Conservation (phyloP, 257 asterid genomes). For the Solanum bulbocastanum region DNA sequence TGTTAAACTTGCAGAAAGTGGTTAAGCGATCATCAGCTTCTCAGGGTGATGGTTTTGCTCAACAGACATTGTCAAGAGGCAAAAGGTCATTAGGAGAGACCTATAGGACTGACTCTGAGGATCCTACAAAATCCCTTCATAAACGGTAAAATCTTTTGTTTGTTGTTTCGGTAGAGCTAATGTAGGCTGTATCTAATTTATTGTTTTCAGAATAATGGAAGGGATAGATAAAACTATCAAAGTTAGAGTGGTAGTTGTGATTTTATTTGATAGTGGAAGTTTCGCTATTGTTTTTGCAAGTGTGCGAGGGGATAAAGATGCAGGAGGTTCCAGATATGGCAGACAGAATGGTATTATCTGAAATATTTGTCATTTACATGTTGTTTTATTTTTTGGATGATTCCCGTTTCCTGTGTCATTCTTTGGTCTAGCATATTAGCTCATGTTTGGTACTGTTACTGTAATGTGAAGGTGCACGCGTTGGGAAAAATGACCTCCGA, state of each 20-base stretch:
- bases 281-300: constrained; percentile 16
- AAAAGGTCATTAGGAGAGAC: constrained; percentile 30
- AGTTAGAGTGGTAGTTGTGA: background rate
- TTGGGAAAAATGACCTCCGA: constrained; percentile 48
- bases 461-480: constrained; percentile 15
- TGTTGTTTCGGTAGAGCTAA: background rate
- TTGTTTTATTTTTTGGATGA: background rate
- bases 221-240: background rate
- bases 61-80: constrained; percentile 19
- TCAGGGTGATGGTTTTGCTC: constrained; percentile 10
- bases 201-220: background rate
- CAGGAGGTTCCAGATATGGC: constrained; percentile 13
- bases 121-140: background rate
- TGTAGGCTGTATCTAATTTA: background rate
- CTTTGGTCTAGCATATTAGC: background rate
- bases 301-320: constrained; percentile 17
- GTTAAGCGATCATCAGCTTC: constrained; percentile 33
- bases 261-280: constrained; percentile 3
- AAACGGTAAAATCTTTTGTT: constrained; percentile 19
- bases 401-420: background rate
- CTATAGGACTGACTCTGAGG: constrained; percentile 9
- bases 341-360: constrained; percentile 20
- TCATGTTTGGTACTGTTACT: background rate
- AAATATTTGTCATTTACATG: background rate
- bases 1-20: constrained; percentile 32